Evolutionary conservation across 345 rosid genomes (phyloP), one percentile per base, ranked within the genome.

Genomic region (Bruguiera sexangula): DNA sequence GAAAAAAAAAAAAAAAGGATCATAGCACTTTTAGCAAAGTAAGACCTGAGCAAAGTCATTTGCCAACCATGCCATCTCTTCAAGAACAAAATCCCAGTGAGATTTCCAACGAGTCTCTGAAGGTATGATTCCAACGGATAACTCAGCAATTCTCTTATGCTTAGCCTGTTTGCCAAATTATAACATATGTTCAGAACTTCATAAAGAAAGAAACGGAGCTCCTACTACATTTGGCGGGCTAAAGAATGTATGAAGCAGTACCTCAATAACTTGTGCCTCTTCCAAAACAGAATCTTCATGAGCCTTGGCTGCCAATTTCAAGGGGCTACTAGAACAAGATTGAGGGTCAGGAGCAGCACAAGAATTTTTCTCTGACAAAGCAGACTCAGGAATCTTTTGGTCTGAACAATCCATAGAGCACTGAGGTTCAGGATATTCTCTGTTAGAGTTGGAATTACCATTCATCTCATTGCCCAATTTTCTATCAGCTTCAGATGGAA

Each of bases 41-140:
- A 82, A 77, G 70, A 96, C 99, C 99, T 96, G 99, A 1, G 91
- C 88, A 86, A 96, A 88, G 82, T 96, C 99, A 85, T 90, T 92
- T 73, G 99, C 99, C 79, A 96, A 75, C 99, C 99, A 96, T 66
- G 89, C 82, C 97, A 96, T 92, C 81, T 96, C 99, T 89, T 96
- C 98, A n/a, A 96, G 95, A 78, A 96, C 95, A 81, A 85, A 92
- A 81, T 88, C 96, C 99, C 99, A 96, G 55, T 89, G 96, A 75
- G 86, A 85, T 77, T 82, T 92, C 59, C 74, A 76, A 58, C 76
- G 83, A 75, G 43, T 76, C 78, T 85, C 95, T 74, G 69, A 70
- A 30, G 85, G 79, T 29, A 75, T 73, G 15, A 75, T 67, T 78
- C 82, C 82, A 75, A 82, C 77, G 82, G 95, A 93, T 78, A 90